A percentile compares a stretch with the other conserved stretches of the same genome.
These are phyloP conservation scores for Gracilaria domingensis DNA, from an alignment of 23 red algal species.

Conservation along the genomic window DNA sequence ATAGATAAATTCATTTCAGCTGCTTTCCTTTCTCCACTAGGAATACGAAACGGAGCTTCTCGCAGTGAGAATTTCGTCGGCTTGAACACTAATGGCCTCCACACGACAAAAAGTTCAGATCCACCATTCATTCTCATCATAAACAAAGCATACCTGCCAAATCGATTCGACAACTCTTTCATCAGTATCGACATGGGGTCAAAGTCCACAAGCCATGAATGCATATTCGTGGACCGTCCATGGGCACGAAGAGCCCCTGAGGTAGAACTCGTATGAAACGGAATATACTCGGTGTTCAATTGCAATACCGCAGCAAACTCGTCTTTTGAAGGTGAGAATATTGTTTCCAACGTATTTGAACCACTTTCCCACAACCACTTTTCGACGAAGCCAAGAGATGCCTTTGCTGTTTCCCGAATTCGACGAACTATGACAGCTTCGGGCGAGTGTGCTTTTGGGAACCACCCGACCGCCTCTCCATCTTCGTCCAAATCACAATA, in stretches of 20 bases:
- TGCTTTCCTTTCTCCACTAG: neutral
- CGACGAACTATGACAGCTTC: constrained; percentile 9
- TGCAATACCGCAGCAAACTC: constrained; percentile 45
- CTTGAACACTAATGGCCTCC: constrained; percentile 42
- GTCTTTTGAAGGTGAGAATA: constrained; percentile 41
- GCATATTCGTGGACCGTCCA: neutral
- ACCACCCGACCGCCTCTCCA: constrained; percentile 30
- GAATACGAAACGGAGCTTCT: constrained; percentile 52
- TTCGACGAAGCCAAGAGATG: constrained; percentile 35
- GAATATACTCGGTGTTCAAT: constrained; percentile 26
- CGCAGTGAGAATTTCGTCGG: constrained; percentile 38
- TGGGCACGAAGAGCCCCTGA: constrained; percentile 6
- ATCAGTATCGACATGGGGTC: constrained; percentile 35
- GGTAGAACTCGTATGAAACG: constrained; percentile 30
- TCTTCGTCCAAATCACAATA: constrained; percentile 33
- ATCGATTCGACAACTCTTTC: constrained; percentile 28
- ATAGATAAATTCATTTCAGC: constrained; percentile 7
- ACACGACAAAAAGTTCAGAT: constrained; percentile 49
- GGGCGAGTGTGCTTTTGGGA: constrained; percentile 4
- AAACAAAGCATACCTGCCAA: constrained; percentile 64
- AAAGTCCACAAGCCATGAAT: constrained; percentile 47
- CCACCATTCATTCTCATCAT: constrained; percentile 43
- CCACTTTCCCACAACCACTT: neutral
- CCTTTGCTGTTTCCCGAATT: constrained; percentile 15
- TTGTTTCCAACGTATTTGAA: constrained; percentile 1